Conservation (phyloP, 768 basidiomycete species). For the Xanthoconium purpureum region DNA sequence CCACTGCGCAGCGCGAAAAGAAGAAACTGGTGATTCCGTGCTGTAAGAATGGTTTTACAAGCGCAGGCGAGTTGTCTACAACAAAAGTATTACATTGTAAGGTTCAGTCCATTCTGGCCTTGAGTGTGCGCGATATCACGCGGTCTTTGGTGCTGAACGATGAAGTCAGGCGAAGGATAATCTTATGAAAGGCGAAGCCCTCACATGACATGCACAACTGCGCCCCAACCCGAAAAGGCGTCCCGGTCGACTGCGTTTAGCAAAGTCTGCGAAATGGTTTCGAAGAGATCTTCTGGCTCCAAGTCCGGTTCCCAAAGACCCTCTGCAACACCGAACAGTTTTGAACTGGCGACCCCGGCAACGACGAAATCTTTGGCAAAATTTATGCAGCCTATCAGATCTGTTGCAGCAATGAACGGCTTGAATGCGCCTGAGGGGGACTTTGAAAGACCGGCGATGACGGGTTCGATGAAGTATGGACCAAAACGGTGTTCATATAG, state of each 20-base stretch:
- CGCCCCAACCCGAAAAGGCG: slow-evolving; percentile 96
- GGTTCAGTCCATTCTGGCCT: slow-evolving; percentile 85
- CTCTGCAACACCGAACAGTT: slow-evolving; percentile 96
- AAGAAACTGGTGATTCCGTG: not conserved
- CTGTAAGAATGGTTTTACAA: not conserved
- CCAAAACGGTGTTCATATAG: slow-evolving; percentile 95
- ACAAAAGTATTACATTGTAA: slow-evolving; percentile 11
- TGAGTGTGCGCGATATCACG: slow-evolving; percentile 80
- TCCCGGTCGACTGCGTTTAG: slow-evolving; percentile 95
- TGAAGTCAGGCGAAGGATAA: slow-evolving; percentile 6
- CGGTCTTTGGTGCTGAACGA: slow-evolving; percentile 62
- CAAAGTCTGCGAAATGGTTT: slow-evolving; percentile 95
- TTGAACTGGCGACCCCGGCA: slow-evolving; percentile 86
- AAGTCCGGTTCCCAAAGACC: slow-evolving; percentile 98
- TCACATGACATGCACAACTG: slow-evolving; percentile 92
- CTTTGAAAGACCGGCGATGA: slow-evolving; percentile 87
- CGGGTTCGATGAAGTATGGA: slow-evolving; percentile 95
- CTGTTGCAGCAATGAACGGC: slow-evolving; percentile 94
- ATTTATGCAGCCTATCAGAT: slow-evolving; percentile 90
- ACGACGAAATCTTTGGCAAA: slow-evolving; percentile 98
- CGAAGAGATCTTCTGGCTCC: slow-evolving; percentile 94
- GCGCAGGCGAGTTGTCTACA: slow-evolving; percentile 16
- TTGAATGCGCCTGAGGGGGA: slow-evolving; percentile 67
- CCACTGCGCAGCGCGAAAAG: not conserved
- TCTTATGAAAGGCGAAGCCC: slow-evolving; percentile 29